Evolutionary conservation across 2,329 filamentous ascomycete genomes (phyloP).

Genomic region (Phaeosphaeriaceae sp.): DNA sequence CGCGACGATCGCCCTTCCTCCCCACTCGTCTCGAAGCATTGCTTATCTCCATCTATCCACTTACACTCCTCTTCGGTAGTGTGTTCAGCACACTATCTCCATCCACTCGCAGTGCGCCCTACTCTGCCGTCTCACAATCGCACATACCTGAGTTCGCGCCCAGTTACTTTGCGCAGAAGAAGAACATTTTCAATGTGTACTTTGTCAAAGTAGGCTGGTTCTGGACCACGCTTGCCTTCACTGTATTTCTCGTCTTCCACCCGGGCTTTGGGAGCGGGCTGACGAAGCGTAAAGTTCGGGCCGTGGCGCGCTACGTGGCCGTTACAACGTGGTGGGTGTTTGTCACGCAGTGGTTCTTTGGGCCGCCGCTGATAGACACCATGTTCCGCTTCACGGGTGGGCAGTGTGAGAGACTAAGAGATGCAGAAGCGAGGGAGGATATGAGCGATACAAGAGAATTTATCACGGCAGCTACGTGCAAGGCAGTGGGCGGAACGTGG

Average conservation of each 20-base stretch:
- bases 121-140: slow-evolving; percentile 67
- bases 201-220: slow-evolving; percentile 97
- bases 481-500: slow-evolving; percentile 82
- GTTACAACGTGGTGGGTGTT: slow-evolving; percentile 82
- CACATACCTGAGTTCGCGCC: slow-evolving; percentile 67
- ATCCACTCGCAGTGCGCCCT: slow-evolving; percentile 65
- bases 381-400: slow-evolving; percentile 89
- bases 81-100: slow-evolving; percentile 82
- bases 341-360: slow-evolving; percentile 97
- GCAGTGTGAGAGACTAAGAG: slow-evolving; percentile 69
- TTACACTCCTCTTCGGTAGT: slow-evolving; percentile 79
- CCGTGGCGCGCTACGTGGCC: slow-evolving; percentile 69
- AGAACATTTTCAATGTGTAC: slow-evolving; percentile 87
- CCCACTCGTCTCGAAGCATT: slow-evolving; percentile 72
- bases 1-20: slow-evolving; percentile 63
- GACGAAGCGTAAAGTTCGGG: slow-evolving; percentile 59
- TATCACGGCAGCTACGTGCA: slow-evolving; percentile 80
- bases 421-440: slow-evolving; percentile 56
- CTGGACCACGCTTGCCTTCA: slow-evolving; percentile 82
- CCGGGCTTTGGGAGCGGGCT: slow-evolving; percentile 59
- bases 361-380: slow-evolving; percentile 86
- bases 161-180: slow-evolving; percentile 91
- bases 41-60: slow-evolving; percentile 74
- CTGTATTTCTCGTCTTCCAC: slow-evolving; percentile 72
- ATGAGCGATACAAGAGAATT: slow-evolving; percentile 56